These are phyloP conservation scores for Combretum micranthum DNA, from an alignment of 345 rosid genomes.

Conservation along the genomic window DNA sequence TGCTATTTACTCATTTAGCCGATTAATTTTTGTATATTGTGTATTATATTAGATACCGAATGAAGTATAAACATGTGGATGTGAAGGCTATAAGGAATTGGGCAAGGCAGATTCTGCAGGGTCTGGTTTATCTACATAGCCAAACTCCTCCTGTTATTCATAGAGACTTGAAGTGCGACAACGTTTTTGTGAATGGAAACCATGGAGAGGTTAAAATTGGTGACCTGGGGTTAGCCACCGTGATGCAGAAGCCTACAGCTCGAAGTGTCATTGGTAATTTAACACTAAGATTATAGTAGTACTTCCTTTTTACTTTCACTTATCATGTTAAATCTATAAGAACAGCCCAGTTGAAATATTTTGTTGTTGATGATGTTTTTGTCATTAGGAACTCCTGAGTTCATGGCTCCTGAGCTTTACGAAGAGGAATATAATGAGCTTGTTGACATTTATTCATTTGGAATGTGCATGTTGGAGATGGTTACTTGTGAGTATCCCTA, in stretches of 20 bases:
- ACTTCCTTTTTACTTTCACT: background rate
- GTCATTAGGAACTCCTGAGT: constrained; percentile 56
- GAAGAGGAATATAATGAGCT: constrained; percentile 76
- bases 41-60: constrained; percentile 32
- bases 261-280: constrained; percentile 51
- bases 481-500: constrained; percentile 68
- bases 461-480: constrained; percentile 74
- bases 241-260: constrained; percentile 61
- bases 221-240: constrained; percentile 62
- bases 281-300: too few relatives aligned
- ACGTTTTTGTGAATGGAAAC: constrained; percentile 57
- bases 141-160: constrained; percentile 53
- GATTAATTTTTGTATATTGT: constrained; percentile 6
- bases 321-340: background rate
- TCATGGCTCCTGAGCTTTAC: constrained; percentile 74
- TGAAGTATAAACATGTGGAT: constrained; percentile 54
- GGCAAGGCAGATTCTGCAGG: constrained; percentile 58
- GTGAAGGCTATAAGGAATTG: constrained; percentile 52
- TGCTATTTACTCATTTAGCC: background rate
- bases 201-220: constrained; percentile 66
- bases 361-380: constrained; percentile 1
- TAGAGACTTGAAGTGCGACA: constrained; percentile 67
- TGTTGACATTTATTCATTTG: constrained; percentile 59
- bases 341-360: background rate
- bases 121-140: constrained; percentile 47